Evolutionary conservation across 192 early-diverging fungal genomes (phyloP).

Genomic region (Linnemannia elongata): DNA sequence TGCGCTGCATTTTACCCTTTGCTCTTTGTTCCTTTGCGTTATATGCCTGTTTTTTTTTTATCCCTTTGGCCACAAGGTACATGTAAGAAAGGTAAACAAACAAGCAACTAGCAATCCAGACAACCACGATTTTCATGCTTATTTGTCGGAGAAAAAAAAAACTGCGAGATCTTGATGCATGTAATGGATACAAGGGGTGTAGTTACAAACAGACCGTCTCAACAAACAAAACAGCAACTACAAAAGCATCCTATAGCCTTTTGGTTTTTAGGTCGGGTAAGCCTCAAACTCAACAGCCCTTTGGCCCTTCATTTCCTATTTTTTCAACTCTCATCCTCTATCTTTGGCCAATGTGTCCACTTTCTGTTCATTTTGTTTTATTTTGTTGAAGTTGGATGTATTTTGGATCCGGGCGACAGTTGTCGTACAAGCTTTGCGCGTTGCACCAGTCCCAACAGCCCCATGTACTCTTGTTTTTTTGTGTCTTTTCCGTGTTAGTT

Average conservation of each 20-base stretch:
- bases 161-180: neutral
- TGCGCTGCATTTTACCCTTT: neutral
- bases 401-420: no score
- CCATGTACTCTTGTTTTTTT: no score
- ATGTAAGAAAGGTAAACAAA: conserved; percentile 3
- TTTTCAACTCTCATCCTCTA: no score
- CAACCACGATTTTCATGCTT: neutral
- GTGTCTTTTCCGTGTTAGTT: no score
- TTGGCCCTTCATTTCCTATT: neutral
- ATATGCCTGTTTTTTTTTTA: neutral
- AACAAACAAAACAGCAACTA: neutral
- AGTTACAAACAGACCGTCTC: neutral
- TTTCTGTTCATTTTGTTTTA: no score
- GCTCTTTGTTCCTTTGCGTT: neutral
- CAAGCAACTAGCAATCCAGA: neutral
- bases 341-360: no score
- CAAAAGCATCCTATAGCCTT: neutral
- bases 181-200: neutral
- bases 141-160: neutral
- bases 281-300: neutral
- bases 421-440: no score
- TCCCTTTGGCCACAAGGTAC: neutral
- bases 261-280: neutral
- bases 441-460: no score
- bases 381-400: no score